These are phyloP conservation scores for Manihot esculenta DNA, from an alignment of 441 rosid species.

Conservation along the genomic window DNA sequence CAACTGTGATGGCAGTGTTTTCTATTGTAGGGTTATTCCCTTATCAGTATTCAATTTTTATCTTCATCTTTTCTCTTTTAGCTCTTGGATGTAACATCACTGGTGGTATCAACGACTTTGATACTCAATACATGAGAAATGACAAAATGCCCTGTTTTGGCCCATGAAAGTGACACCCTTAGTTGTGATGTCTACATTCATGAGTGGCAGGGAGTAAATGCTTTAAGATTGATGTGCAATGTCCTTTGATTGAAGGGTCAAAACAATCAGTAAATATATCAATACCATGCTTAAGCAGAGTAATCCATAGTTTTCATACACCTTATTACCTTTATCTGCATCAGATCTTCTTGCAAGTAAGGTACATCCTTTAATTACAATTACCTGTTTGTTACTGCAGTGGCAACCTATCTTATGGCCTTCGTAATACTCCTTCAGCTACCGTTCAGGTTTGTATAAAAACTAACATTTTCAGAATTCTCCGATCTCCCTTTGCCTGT, in stretches of 20 bases:
- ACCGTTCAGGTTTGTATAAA: slow-evolving; percentile 54
- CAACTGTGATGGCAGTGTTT: neutral
- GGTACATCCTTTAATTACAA: slow-evolving; percentile 10
- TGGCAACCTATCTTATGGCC: slow-evolving; percentile 79
- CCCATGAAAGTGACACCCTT: neutral
- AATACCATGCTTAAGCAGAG: neutral
- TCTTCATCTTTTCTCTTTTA: neutral
- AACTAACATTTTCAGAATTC: neutral
- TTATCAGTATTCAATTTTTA: neutral
- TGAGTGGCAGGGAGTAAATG: neutral
- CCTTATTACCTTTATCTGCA: slow-evolving; percentile 5
- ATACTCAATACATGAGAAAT: neutral
- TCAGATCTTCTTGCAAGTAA: neutral
- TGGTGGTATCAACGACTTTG: neutral
- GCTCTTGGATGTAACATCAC: neutral
- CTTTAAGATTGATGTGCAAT: neutral
- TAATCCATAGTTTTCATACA: neutral
- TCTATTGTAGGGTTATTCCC: neutral
- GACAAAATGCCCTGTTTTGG: neutral
- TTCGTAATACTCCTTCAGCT: slow-evolving; percentile 79
- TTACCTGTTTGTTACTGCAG: slow-evolving; percentile 47
- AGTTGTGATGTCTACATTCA: slow-evolving; percentile 2
- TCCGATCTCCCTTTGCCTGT: slow-evolving; percentile 6
- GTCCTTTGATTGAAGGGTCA: neutral
- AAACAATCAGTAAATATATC: neutral